Evolutionary conservation across 441 rosid genomes (phyloP).

Genomic region (Arabidopsis lyrata): DNA sequence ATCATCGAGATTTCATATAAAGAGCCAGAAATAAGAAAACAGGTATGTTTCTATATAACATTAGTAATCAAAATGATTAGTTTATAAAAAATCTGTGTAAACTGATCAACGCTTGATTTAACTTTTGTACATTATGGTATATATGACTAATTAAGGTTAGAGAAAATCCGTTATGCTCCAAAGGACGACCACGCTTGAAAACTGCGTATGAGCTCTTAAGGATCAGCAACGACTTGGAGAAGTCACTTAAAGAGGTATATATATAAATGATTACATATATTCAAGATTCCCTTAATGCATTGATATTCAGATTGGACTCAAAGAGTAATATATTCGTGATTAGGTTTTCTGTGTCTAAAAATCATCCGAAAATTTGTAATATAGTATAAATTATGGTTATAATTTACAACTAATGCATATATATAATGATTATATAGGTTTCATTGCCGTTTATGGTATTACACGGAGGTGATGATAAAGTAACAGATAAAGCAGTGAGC

Average conservation of each 20-base stretch:
- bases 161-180: conserved; percentile 70
- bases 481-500: conserved; percentile 74
- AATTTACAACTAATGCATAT: not conserved
- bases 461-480: conserved; percentile 85
- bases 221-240: conserved; percentile 60
- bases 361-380: not conserved
- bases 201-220: conserved; percentile 68
- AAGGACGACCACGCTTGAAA: conserved; percentile 75
- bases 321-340: not conserved
- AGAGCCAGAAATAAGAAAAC: conserved; percentile 62
- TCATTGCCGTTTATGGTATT: conserved; percentile 74
- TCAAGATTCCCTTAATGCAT: not conserved
- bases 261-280: not conserved
- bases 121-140: conserved; percentile 8
- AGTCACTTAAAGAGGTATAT: conserved; percentile 60
- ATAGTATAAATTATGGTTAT: not conserved
- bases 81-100: not conserved
- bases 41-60: conserved; percentile 50
- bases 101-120: conserved; percentile 6
- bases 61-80: not conserved
- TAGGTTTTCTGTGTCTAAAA: not conserved
- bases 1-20: conserved; percentile 72
- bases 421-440: conserved; percentile 51
- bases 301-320: not conserved
- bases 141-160: conserved; percentile 53